Conservation (phyloP, 129 eudicot species). For the Flaveria sonorensis region DNA sequence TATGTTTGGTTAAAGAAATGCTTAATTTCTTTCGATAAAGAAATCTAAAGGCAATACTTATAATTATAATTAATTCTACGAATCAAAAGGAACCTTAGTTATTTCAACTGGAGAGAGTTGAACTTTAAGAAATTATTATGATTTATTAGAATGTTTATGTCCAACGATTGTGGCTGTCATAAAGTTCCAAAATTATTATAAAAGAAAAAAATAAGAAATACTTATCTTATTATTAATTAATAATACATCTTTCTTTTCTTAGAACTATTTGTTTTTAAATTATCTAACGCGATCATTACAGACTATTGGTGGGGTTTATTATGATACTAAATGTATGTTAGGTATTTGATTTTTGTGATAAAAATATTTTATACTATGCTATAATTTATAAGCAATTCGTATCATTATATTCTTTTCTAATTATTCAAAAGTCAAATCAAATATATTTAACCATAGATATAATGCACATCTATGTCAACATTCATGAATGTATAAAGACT, state of each 20-base stretch:
- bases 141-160: background rate
- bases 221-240: background rate
- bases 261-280: background rate
- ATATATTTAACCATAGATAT: background rate
- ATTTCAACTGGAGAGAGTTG: too few species aligned
- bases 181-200: background rate
- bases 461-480: slow-evolving; percentile 2
- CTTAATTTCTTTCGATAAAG: too few species aligned
- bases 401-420: background rate
- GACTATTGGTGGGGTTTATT: slow-evolving; percentile 1
- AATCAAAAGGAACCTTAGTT: background rate
- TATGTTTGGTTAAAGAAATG: too few species aligned
- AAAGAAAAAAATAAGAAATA: background rate
- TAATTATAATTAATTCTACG: too few species aligned
- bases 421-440: background rate
- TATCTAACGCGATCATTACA: background rate
- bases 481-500: background rate
- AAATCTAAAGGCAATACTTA: too few species aligned
- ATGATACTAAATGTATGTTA: background rate
- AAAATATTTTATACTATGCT: too few species aligned
- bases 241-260: background rate
- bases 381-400: background rate
- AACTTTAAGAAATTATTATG: too few species aligned
- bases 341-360: background rate
- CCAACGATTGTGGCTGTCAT: background rate